Evolutionary conservation across 208 protist species (phyloP), one percentile per base, ranked within the genome.

Genomic region (Strigomonas galati): DNA sequence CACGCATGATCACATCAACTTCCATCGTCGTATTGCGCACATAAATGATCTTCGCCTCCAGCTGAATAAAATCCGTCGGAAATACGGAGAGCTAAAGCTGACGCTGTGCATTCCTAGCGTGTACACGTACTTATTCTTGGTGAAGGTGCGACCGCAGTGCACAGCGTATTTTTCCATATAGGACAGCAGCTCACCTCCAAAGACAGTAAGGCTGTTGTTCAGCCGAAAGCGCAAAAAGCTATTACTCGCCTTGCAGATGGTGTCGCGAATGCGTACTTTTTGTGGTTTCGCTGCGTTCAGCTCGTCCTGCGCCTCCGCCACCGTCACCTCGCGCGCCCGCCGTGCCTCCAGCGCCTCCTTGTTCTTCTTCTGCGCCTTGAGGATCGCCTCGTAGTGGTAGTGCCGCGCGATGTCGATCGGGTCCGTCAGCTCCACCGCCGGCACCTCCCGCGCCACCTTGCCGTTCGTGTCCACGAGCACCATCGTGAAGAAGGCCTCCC

Each of bases 151-250:
- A 56, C 73, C 91, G 62, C 91, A 96, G 68, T 93, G 77, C 43
- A 86, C 79, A 12, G 91, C 91, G 62, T 93, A 81, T 32, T 68
- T 72, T 75, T 96, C 91, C 91, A 96, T 96, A 85, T 88, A 96
- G 48, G 73, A 55, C 85, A 96, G 90, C 56, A 96, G 65, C 71
- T 94, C 91, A 1, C 91, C 91, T 46, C 91, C 91, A 70, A 96
- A 96, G 44, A 96, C 85, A 48, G 91, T 96, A 69, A 91, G 87
- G 78, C 94, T 93, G 72, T 91, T 91, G 74, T 96, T 96, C 65
- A 93, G 67, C 71, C 79, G 79, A 0, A 80, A 78, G 14, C 72
- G 71, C 51, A 94, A 84, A 71, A 96, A 96, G 69, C 92, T 91
- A 51, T 88, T 80, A 64, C 93, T 82, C 17, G 85, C 85, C 40